Percentiles rank a stretch among this genome's conserved stretches.
These are phyloP conservation scores for Suillus occidentalis DNA, from an alignment of 768 basidiomycete genomes.

Conservation along the genomic window DNA sequence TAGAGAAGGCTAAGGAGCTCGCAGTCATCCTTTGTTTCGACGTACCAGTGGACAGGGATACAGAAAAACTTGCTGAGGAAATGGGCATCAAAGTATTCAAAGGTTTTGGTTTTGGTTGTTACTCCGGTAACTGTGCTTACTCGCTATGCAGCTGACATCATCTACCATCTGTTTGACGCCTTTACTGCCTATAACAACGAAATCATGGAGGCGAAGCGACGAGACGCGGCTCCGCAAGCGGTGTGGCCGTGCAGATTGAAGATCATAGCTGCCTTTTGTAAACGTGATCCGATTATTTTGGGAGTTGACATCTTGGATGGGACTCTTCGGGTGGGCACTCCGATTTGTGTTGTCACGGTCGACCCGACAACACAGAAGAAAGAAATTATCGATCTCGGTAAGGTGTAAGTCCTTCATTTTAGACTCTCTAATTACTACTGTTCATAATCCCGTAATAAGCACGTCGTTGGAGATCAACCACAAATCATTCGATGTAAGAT, in stretches of 20 bases:
- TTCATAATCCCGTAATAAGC: constrained; percentile 38
- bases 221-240: constrained; percentile 90
- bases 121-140: background rate
- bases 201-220: constrained; percentile 88
- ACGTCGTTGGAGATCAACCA: constrained; percentile 98
- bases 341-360: constrained; percentile 91
- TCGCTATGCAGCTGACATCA: constrained; percentile 81
- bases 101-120: constrained; percentile 49
- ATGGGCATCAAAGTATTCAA: constrained; percentile 94
- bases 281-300: constrained; percentile 95
- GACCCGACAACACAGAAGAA: constrained; percentile 87
- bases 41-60: constrained; percentile 91
- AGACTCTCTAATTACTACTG: constrained; percentile 4
- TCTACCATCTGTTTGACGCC: constrained; percentile 96
- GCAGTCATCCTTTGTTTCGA: constrained; percentile 97
- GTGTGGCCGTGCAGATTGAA: constrained; percentile 96
- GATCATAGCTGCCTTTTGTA: constrained; percentile 91
- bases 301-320: constrained; percentile 97
- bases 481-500: constrained; percentile 74
- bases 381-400: constrained; percentile 89
- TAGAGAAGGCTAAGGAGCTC: constrained; percentile 94
- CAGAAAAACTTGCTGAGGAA: constrained; percentile 88
- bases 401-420: constrained; percentile 64
- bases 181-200: constrained; percentile 94
- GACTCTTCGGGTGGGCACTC: constrained; percentile 86